Base-by-base conservation (phyloP, 192 early-diverging fungal genomes). In the Lobosporangium transversale region DNA sequence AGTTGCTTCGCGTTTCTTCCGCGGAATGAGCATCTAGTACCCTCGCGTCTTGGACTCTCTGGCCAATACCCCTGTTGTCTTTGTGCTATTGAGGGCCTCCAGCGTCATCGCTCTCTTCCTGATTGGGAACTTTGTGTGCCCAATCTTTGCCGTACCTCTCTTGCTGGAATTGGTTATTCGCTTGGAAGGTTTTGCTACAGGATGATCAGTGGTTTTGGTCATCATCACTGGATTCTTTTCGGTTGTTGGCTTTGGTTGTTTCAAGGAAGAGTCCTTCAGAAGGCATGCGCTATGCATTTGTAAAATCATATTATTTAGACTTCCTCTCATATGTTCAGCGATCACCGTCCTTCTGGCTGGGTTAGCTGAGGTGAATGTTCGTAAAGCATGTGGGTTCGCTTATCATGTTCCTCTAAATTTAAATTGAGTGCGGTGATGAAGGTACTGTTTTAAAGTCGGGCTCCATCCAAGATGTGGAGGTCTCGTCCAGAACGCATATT, bases 61-160 rank as follows among this genome's bases (percentile, higher is more conserved):
- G 40, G 67, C 67, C 62, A 78, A 78, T 35, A 32, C 55, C 11
- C 73, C 73, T 0, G 57, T 78, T 5, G 73, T 89, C n/a, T 53
- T 86, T 51, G 62, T 89, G 29, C 84, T 86, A 8, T 66, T 87
- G 59, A 69, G 80, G 20, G 80, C 81, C 1, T 81, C 82, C 30
- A 84, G 86, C 60, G 86, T 87, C 53, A 66, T 87, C 18, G 81
- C 79, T 37, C 79, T 89, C 6, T 89, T 85, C 52, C 50, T 89
- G 53, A 61, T 87, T 27, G 88, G 84, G 11, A 85, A 89, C 63
- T 55, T 89, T 43, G 68, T 89, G 30, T 86, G 84, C 47, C 69
- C 79, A 35, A 83, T 85, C n/a, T 86, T 83, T 37, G 79, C 86
- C 21, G 35, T 86, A 8, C 88, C 88, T 0, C 78, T 89, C 1